phyloP scores from a whole-genome alignment of 2,329 filamentous ascomycete genomes.

The Neonectria sp. region DNA sequence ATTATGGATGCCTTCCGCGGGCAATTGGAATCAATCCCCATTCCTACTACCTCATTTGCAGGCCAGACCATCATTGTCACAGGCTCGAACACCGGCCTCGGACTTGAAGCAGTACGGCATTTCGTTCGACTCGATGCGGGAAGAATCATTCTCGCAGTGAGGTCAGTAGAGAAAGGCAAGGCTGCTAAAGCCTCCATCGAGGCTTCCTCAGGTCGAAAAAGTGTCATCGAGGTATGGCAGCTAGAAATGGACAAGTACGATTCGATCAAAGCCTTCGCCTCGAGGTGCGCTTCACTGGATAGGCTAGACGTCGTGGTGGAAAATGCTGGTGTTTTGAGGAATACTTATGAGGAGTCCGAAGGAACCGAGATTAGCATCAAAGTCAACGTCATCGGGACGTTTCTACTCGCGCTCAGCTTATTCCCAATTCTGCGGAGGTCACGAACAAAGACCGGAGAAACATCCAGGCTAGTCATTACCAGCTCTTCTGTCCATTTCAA shows the following conservation, averaged over 20 bases:
- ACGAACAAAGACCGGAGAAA: conserved; percentile 47
- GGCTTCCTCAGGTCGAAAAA: conserved; percentile 39
- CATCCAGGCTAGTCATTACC: conserved; percentile 53
- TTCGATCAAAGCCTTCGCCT: conserved; percentile 53
- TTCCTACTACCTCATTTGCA: background rate
- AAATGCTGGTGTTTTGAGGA: conserved; percentile 52
- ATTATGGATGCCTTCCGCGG: background rate
- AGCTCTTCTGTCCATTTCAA: conserved; percentile 11
- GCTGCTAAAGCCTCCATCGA: conserved; percentile 55
- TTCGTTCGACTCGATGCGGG: conserved; percentile 55
- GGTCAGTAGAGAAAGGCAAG: conserved; percentile 56
- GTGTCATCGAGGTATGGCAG: conserved; percentile 58
- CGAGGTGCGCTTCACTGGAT: conserved; percentile 46
- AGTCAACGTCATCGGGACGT: background rate
- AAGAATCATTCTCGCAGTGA: conserved; percentile 59
- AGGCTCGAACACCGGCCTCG: conserved; percentile 57
- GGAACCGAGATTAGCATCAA: background rate
- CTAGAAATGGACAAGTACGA: conserved; percentile 59
- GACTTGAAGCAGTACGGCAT: conserved; percentile 58
- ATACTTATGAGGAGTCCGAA: background rate
- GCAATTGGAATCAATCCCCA: conserved; percentile 49
- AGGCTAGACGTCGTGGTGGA: conserved; percentile 60
- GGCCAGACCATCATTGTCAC: conserved; percentile 52
- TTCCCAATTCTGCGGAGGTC: conserved; percentile 38
- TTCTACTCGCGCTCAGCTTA: conserved; percentile 51